Evolutionary conservation across 2,329 filamentous ascomycete species (phyloP).

Genomic region (Colletotrichum theobromicola): DNA sequence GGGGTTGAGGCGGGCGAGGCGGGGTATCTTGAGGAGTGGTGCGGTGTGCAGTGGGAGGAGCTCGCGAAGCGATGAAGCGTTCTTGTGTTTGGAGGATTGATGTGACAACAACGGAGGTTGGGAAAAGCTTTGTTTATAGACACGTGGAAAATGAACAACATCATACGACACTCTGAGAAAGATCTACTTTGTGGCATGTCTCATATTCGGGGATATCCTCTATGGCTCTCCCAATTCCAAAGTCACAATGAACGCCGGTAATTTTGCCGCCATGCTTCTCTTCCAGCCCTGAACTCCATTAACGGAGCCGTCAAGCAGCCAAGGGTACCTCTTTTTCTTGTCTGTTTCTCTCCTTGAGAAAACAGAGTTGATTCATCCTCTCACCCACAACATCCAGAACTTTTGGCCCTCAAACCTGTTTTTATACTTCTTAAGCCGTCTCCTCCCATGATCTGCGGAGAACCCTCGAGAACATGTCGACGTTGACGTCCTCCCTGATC

Average conservation of each 20-base stretch:
- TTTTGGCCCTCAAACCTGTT: background rate
- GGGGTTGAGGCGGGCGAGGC: slow-evolving; percentile 65
- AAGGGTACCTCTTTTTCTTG: background rate
- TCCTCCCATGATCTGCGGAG: slow-evolving; percentile 88
- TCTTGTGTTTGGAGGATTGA: background rate
- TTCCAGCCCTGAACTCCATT: slow-evolving; percentile 19
- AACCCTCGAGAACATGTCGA: slow-evolving; percentile 83
- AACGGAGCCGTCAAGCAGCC: slow-evolving; percentile 17
- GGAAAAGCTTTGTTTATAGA: background rate
- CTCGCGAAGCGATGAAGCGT: slow-evolving; percentile 44
- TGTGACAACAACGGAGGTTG: slow-evolving; percentile 28
- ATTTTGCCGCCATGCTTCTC: slow-evolving; percentile 25
- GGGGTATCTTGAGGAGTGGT: slow-evolving; percentile 93
- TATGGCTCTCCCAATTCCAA: slow-evolving; percentile 23
- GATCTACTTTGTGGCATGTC: slow-evolving; percentile 15
- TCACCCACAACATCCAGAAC: background rate
- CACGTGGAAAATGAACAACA: background rate
- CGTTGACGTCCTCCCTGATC: slow-evolving; percentile 92
- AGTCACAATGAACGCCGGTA: slow-evolving; percentile 24
- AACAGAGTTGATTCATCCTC: background rate
- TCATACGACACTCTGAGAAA: slow-evolving; percentile 9
- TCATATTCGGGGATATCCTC: slow-evolving; percentile 24
- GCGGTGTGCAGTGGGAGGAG: slow-evolving; percentile 98
- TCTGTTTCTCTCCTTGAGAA: background rate
- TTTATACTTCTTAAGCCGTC: slow-evolving; percentile 54